Conservation (phyloP, 768 basidiomycete genomes). For the Suillus plorans region DNA sequence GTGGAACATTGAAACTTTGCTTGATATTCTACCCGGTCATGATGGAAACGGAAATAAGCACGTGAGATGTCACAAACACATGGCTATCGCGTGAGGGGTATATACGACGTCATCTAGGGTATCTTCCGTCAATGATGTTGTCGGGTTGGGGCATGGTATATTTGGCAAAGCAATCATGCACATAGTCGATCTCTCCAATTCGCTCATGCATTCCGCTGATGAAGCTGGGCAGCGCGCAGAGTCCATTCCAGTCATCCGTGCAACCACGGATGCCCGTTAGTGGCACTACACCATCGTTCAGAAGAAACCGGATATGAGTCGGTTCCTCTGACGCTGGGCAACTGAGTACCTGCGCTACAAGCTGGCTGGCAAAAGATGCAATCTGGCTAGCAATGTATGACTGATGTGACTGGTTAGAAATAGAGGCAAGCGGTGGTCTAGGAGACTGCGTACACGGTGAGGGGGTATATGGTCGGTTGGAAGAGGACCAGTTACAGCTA, state of each 20-base stretch:
- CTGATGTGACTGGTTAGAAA: conserved; percentile 5
- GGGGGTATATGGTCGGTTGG: conserved; percentile 36
- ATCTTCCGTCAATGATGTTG: conserved; percentile 38
- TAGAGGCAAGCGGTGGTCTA: background rate
- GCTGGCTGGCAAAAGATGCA: conserved; percentile 48
- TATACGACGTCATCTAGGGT: conserved; percentile 10
- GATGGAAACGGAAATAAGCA: background rate
- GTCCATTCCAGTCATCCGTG: conserved; percentile 37
- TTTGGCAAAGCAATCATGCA: conserved; percentile 44
- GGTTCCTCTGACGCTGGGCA: conserved; percentile 31
- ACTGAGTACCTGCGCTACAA: conserved; percentile 45
- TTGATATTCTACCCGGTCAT: no score
- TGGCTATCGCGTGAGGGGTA: background rate
- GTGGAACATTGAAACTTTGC: no score
- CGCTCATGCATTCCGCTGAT: conserved; percentile 36
- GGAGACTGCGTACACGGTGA: conserved; percentile 23
- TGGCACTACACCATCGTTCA: conserved; percentile 51
- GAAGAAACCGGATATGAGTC: conserved; percentile 41
- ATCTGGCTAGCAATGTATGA: conserved; percentile 43
- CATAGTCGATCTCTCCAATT: conserved; percentile 41
- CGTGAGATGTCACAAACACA: background rate
- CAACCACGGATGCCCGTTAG: conserved; percentile 45
- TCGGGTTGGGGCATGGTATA: conserved; percentile 43
- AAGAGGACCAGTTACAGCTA: conserved; percentile 42
- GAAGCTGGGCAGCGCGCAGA: conserved; percentile 42